Evolutionary conservation across 2,329 filamentous ascomycete genomes (phyloP), one percentile per base, ranked within the genome.

Genomic region (Knufia petricola): DNA sequence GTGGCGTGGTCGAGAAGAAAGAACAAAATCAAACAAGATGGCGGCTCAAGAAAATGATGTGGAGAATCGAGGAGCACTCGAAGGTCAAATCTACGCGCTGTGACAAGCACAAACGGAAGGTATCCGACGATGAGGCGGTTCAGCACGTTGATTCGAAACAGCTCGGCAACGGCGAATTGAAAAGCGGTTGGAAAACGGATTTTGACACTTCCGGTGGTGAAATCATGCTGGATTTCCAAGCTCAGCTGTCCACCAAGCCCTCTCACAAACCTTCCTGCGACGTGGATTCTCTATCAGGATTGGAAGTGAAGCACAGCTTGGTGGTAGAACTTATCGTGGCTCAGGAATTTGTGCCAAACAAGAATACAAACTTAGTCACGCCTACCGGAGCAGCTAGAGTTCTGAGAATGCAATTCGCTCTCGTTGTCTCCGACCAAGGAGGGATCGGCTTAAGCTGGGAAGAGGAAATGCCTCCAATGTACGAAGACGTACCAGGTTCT

Each of bases 361-460:
- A 83, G 54, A 80, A 84, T 61, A 81, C 79, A 51, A 82, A 81
- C 64, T 73, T 87, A 44, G 77, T 86, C 41, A 89, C 87, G 0
- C 87, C 89, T 43, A 95, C 90, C 0, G 90, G 90, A 52, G 85
- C 88, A 2, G 92, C 90, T 0, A 80, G 90, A 55, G 90, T 96
- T 46, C 73, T 98, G 52, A 79, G 90, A 56, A 95, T 95, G 77
- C 87, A 94, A 64, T 96, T 95, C 71, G 80, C 78, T 59, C 75
- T 92, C 46, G 73, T 81, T 50, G 76, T 96, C 48, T 95, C 89
- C 3, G 85, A 94, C 68, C 79, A 86, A 52, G 78, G 79, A 17
- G 90, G 90, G n/a, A 77, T 95, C 63, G 89, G 90, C 44, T 89
- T 98, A 59, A 87, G 85, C 58, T 98, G 92, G 90, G 90, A 96